Conservation (phyloP, 495 filamentous ascomycete genomes). For the Penicillium parvum region DNA sequence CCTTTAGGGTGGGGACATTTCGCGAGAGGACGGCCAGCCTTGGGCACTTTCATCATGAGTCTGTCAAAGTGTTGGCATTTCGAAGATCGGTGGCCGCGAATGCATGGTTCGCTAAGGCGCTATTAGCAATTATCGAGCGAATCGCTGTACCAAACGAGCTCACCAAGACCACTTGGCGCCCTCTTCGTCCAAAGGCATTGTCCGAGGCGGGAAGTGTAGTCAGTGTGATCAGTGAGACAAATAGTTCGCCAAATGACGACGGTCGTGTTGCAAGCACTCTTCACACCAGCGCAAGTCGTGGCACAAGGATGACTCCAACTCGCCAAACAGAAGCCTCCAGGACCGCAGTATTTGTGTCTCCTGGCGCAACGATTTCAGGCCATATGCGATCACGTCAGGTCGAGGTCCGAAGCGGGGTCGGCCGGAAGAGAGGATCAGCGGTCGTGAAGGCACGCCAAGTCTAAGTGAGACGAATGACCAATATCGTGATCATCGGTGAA, state of each 20-base stretch:
- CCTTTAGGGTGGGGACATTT: constrained; percentile 70
- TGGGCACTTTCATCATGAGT: constrained; percentile 72
- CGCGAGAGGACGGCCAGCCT: constrained; percentile 73
- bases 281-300: not conserved
- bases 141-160: not conserved
- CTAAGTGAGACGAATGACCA: not conserved
- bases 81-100: constrained; percentile 80
- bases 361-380: not conserved
- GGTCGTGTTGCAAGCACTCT: not conserved
- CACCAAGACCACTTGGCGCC: constrained; percentile 53
- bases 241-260: constrained; percentile 7
- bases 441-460: not conserved
- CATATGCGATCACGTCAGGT: not conserved
- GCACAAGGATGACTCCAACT: not conserved
- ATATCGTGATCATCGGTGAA: constrained; percentile 2
- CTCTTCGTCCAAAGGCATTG: constrained; percentile 48
- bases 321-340: too few species aligned
- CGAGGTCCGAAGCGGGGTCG: constrained; percentile 3
- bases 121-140: constrained; percentile 5
- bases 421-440: not conserved
- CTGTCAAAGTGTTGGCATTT: constrained; percentile 75
- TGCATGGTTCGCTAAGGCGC: constrained; percentile 65
- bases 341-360: not conserved
- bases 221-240: not conserved
- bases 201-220: constrained; percentile 3